Base-by-base conservation (phyloP, 257 asterid genomes). In the Solanum ossicruentum region DNA sequence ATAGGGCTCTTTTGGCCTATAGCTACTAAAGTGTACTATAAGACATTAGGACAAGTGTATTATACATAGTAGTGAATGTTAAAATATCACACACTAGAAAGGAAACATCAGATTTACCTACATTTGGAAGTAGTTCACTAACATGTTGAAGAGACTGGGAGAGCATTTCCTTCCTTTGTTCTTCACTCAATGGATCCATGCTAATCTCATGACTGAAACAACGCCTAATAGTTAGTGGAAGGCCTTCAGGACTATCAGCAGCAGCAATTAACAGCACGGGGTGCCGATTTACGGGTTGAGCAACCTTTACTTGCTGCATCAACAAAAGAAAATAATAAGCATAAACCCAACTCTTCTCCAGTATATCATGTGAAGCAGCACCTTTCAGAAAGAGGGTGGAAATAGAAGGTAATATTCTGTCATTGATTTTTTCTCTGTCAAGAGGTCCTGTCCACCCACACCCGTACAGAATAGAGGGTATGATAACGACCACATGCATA, bases 141-240 rank as follows among this genome's bases (percentile, higher is more conserved):
- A 89, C 89, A 88, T 81, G 89, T 86, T 88, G 93, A 87, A 96
- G 90, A 67, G 91, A 88, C 89, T 92, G 90, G 72, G 92, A 91
- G 89, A 97, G 88, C 95, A 95, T 90, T 83, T 92, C 92, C 77
- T 71, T 89, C 86, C 97, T 92, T 88, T 97, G 98, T 80, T 95
- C 98, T 91, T 94, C 98, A 32, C 86, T 91, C 89, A 95, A 91
- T 49, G 95, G 90, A 77, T 90, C 95, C 91, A 97, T 90, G 80
- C 90, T 92, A 70, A 97, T 87, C 93, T 97, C 99, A 91, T 93
- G 99, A 87, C 96, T 97, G 88, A 95, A 97, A 86, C 98, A 95
- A 20, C 98, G 97, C 83, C 99, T 91, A 79, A 97, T 93, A 63
- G 91, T 86, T 85, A 96, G 95, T 87, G 97, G 97, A 69, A 95